Base-by-base conservation (phyloP, 257 asterid genomes). In the Solanum clarkiae region DNA sequence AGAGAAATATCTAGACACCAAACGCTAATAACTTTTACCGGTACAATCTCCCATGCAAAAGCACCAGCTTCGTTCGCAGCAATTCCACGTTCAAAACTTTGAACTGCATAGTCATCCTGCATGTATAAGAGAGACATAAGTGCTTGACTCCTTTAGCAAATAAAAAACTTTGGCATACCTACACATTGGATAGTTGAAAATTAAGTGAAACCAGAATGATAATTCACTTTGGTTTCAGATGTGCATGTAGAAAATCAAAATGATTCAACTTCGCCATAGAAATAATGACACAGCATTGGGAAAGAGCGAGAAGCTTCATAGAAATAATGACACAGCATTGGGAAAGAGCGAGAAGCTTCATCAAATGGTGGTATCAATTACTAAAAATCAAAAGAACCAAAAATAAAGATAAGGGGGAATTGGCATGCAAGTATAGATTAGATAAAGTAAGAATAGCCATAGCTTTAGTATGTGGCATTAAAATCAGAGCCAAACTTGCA, bases 21-120 rank as follows among this genome's bases (percentile, higher is more conserved):
- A 84, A 49, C 59, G 51, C 60, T 47, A 84, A 49, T 70, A 20
- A 85, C 89, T 91, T 68, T 88, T 92, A 97, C 99, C 57, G 98
- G 98, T 72, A 86, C 92, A 83, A 97, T 97, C 92, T 97, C 99
- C 99, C 99, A 97, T 86, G 94, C 80, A 87, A 95, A 97, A 74
- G 98, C 92, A 89, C 90, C 92, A 82, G 87, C 90, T 80, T 91
- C 93, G 90, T 97, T 97, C 90, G 99, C 98, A 91, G 98, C 97
- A 87, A 95, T 95, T 84, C 97, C 99, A 86, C 98, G 98, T 87
- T 95, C 98, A 88, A 95, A 97, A 92, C 99, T 97, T 82, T 94
- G 97, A 89, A 97, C 86, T 57, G 99, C 98, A 90, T 89, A 95
- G 84, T 93, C 88, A 47, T 97, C 99, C 99, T 97, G 92, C 84